Conservation (phyloP, 768 basidiomycete species). For the Hortiboletus flavorubellus region DNA sequence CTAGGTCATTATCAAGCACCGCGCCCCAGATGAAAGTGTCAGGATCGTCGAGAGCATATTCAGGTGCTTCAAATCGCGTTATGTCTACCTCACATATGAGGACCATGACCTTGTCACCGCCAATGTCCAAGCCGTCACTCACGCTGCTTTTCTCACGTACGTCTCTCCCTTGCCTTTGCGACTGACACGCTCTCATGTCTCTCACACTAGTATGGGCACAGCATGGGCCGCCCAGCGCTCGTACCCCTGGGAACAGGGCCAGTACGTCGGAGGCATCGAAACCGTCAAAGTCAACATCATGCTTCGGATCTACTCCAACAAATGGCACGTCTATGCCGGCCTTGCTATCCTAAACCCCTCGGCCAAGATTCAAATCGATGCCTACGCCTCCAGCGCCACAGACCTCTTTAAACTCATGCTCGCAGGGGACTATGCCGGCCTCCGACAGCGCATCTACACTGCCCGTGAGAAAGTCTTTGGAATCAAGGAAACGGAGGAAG, state of each 20-base stretch:
- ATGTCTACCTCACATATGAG: conserved; percentile 92
- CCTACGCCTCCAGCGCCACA: conserved; percentile 80
- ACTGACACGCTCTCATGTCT: conserved; percentile 2
- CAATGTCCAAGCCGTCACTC: conserved; percentile 97
- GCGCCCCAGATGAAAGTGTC: conserved; percentile 72
- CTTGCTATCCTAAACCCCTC: conserved; percentile 96
- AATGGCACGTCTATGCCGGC: conserved; percentile 99
- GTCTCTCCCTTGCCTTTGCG: conserved; percentile 6
- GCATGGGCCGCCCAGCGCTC: conserved; percentile 77
- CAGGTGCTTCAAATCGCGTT: conserved; percentile 74
- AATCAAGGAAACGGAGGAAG: conserved; percentile 28
- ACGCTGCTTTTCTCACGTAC: conserved; percentile 94
- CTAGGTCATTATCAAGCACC: conserved; percentile 86
- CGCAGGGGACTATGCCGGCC: conserved; percentile 44
- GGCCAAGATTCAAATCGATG: conserved; percentile 84
- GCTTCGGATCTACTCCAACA: conserved; percentile 93
- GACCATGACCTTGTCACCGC: conserved; percentile 96
- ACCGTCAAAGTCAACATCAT: conserved; percentile 96
- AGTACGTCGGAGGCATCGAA: conserved; percentile 96
- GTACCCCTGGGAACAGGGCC: conserved; percentile 95
- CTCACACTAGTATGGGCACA: conserved; percentile 82
- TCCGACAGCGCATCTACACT: conserved; percentile 70
- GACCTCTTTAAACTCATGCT: conserved; percentile 98
- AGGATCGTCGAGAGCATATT: conserved; percentile 80
- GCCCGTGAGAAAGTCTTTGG: conserved; percentile 79